A percentile compares a stretch with the other conserved stretches of the same genome.
Evolutionary conservation across 805 yeast genomes (phyloP).

Genomic region (Lachancea cidri): DNA sequence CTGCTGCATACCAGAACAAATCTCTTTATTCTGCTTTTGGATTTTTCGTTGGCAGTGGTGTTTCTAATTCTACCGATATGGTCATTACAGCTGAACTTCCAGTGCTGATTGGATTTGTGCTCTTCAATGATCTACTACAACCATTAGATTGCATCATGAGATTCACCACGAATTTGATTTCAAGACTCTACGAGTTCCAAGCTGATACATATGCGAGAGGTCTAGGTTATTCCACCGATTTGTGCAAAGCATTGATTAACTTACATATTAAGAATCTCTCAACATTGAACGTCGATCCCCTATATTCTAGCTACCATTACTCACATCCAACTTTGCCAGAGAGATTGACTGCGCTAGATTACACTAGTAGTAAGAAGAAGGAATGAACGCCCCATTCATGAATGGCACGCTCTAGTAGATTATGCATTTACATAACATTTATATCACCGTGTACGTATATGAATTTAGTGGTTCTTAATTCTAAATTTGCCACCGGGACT

Average conservation of each 20-base stretch:
- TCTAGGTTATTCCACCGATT: slow-evolving; percentile 63
- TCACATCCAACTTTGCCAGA: slow-evolving; percentile 92
- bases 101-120: slow-evolving; percentile 69
- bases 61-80: slow-evolving; percentile 9
- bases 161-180: slow-evolving; percentile 61
- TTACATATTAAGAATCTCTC: slow-evolving; percentile 77
- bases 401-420: too few species aligned
- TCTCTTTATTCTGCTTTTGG: slow-evolving; percentile 80
- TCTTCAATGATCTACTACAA: slow-evolving; percentile 71
- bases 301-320: slow-evolving; percentile 82
- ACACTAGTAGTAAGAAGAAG: slow-evolving; percentile 31
- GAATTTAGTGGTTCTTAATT: not conserved
- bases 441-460: not conserved
- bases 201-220: slow-evolving; percentile 84
- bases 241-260: slow-evolving; percentile 67
- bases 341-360: slow-evolving; percentile 71
- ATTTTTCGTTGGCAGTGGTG: slow-evolving; percentile 37
- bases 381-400: slow-evolving; percentile 11
- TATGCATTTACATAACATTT: too few species aligned
- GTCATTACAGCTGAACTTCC: slow-evolving; percentile 50
- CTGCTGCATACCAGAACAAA: slow-evolving; percentile 72
- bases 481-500: not conserved
- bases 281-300: slow-evolving; percentile 84
- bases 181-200: slow-evolving; percentile 87
- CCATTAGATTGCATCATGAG: slow-evolving; percentile 70